Evolutionary conservation across 352 stramenopile genomes (phyloP), one percentile per base, ranked within the genome.

Genomic region (Pythium coloratum): DNA sequence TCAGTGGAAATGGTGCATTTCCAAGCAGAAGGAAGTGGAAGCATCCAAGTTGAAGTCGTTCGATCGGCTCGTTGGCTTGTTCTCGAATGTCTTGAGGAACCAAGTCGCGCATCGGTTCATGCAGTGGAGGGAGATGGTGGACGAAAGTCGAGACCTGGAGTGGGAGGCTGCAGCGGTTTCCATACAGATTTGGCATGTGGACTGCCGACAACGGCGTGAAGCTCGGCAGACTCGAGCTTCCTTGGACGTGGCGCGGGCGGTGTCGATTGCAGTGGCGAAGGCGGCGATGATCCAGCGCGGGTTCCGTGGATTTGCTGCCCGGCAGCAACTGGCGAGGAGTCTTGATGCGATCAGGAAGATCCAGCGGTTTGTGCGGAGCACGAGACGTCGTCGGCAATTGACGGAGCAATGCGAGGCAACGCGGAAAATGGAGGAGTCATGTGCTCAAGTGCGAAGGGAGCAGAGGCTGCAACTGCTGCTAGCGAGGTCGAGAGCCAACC

Each of bases 201-300:
- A 40, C 14, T 63, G 49, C 28, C 53, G 56, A 26, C 36, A 64
- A 16, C 55, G 32, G 16, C 38, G 58, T 12, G 32, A 66, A 56
- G 57, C 18, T 5, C 58, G 47, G 24, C 13, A 12, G 14, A 44
- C 26, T 20, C 71, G 50, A 12, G 28, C 33, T 13, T 36, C 65
- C 30, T 38, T 78, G 30, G n/a, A 59, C 13, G 33, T 78, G 42
- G 66, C 64, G 33, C 24, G 77, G 4, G 63, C 73, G 18, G 51
- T 59, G 9, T 32, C 76, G 55, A 24, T 50, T 2, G 51, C 59
- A 14, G 66, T 34, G n/a, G 20, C 28, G 36, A 46, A 70, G 14
- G 79, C 73, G 0, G 67, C n/a, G 8, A 55, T 38, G 1, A 86
- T 90, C 38, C 82, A 90, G 67, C 66, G 58, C 30, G 47, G 30